Percentiles rank a stretch among this genome's conserved stretches.
phyloP scores from a whole-genome alignment of 1,284 basidiomycete species.

The Coniferiporia sulphurascens region DNA sequence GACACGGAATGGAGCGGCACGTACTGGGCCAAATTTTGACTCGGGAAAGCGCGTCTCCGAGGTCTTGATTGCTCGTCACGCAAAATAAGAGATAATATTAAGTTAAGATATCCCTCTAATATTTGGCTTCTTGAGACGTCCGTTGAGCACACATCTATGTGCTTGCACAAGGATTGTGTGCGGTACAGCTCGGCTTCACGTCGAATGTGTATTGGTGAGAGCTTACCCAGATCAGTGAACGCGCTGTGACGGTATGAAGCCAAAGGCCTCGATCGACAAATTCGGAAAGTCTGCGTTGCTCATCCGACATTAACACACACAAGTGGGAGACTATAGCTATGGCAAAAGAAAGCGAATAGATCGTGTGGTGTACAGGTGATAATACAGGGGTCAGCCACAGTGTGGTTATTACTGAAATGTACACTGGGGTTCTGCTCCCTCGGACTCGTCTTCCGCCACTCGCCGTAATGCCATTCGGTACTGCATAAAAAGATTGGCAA shows the following conservation, averaged over 20 bases:
- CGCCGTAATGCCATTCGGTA: constrained; percentile 30
- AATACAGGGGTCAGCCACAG: background rate
- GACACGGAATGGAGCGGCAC: background rate
- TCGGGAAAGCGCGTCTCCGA: background rate
- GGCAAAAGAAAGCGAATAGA: no score
- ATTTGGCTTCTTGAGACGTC: background rate
- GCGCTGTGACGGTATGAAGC: background rate
- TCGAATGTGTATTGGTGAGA: background rate
- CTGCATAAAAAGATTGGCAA: constrained; percentile 33
- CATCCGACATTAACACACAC: background rate
- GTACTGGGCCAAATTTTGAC: background rate
- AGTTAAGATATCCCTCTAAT: background rate
- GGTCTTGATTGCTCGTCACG: background rate
- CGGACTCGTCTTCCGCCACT: constrained; percentile 5
- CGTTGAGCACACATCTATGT: background rate
- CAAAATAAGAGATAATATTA: background rate
- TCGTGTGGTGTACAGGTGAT: background rate
- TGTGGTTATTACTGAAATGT: constrained; percentile 22
- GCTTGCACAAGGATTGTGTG: background rate
- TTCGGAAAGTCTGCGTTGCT: background rate
- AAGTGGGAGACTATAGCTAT: background rate
- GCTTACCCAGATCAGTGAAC: background rate
- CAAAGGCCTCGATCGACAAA: background rate
- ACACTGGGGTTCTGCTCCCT: constrained; percentile 19
- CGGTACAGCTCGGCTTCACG: background rate